Percentiles rank a stretch among this genome's conserved stretches.
Conservation (phyloP, 352 stramenopile genomes). For the Globisporangium radiosum region DNA sequence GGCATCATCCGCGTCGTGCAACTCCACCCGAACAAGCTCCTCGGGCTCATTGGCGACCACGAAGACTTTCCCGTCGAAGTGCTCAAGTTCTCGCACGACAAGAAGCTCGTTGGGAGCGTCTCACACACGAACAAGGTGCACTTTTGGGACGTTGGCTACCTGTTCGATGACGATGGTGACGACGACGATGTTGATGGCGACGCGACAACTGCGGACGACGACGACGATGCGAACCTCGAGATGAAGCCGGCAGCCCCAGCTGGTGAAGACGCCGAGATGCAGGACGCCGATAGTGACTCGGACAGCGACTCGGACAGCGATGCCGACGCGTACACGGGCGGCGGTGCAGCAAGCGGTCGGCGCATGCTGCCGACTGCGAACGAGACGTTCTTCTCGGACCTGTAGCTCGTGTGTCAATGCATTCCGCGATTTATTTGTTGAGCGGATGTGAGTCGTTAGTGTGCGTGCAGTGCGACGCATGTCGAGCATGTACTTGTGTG, state of each 20-base stretch:
- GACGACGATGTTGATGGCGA: conserved; percentile 60
- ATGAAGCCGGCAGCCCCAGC: conserved; percentile 18
- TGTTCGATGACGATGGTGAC: conserved; percentile 78
- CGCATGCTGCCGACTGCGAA: conserved; percentile 56
- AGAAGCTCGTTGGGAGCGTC: conserved; percentile 89
- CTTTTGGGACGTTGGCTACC: conserved; percentile 93
- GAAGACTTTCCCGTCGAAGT: conserved; percentile 95
- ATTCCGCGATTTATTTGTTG: conserved; percentile 3
- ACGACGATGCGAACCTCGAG: conserved; percentile 32
- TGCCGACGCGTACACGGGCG: conserved; percentile 19
- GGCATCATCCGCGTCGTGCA: conserved; percentile 93
- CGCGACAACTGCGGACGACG: conserved; percentile 28
- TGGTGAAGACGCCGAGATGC: conserved; percentile 60
- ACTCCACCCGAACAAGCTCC: conserved; percentile 93
- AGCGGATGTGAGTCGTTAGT: neutral
- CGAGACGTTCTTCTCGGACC: conserved; percentile 81
- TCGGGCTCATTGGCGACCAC: conserved; percentile 94
- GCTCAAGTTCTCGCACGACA: conserved; percentile 82
- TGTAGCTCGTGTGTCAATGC: conserved; percentile 27
- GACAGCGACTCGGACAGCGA: conserved; percentile 53
- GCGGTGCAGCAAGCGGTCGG: conserved; percentile 23
- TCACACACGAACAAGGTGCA: conserved; percentile 93
- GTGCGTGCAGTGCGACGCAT: neutral
- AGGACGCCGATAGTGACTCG: conserved; percentile 76
- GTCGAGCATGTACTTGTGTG: neutral